A percentile compares a stretch with the other conserved stretches of the same genome.
phyloP scores from a whole-genome alignment of 345 rosid species.

The Camelina sativa region DNA sequence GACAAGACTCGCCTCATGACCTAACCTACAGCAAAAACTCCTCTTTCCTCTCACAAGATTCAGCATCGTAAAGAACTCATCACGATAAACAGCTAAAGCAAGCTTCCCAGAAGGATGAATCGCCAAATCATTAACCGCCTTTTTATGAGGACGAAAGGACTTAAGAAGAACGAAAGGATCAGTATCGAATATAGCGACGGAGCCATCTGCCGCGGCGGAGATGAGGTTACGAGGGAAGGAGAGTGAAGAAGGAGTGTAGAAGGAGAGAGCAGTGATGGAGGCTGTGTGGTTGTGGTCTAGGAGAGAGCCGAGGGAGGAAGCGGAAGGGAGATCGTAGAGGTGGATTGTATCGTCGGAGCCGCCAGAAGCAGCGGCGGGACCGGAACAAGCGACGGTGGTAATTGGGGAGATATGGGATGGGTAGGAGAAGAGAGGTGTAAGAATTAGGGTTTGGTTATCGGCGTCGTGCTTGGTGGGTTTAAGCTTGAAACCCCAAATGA shows the following conservation, averaged over 20 bases:
- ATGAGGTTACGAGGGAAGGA: constrained; percentile 89
- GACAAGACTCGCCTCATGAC: constrained; percentile 71
- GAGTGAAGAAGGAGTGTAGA: constrained; percentile 72
- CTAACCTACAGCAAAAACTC: constrained; percentile 74
- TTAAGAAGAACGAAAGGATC: constrained; percentile 85
- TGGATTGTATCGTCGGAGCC: constrained; percentile 83
- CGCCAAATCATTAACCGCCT: constrained; percentile 69
- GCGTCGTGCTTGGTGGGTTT: constrained; percentile 54
- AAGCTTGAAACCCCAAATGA: constrained; percentile 87
- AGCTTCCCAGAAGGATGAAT: constrained; percentile 87
- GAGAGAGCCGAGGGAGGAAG: constrained; percentile 85
- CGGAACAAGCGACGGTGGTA: constrained; percentile 76
- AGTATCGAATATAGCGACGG: constrained; percentile 79
- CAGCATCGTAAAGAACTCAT: constrained; percentile 82
- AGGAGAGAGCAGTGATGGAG: constrained; percentile 75
- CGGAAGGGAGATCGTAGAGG: constrained; percentile 79
- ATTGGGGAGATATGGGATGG: constrained; percentile 85
- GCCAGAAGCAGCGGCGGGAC: constrained; percentile 85
- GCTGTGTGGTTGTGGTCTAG: constrained; percentile 67
- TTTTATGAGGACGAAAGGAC: constrained; percentile 68
- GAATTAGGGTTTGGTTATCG: constrained; percentile 49
- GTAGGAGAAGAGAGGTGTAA: constrained; percentile 82
- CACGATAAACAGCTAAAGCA: constrained; percentile 79
- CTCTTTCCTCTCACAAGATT: constrained; percentile 89
- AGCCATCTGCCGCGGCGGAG: constrained; percentile 83